Evolutionary conservation across 1,284 basidiomycete species (phyloP), one percentile per base, ranked within the genome.

Genomic region (Pholiota adiposa): DNA sequence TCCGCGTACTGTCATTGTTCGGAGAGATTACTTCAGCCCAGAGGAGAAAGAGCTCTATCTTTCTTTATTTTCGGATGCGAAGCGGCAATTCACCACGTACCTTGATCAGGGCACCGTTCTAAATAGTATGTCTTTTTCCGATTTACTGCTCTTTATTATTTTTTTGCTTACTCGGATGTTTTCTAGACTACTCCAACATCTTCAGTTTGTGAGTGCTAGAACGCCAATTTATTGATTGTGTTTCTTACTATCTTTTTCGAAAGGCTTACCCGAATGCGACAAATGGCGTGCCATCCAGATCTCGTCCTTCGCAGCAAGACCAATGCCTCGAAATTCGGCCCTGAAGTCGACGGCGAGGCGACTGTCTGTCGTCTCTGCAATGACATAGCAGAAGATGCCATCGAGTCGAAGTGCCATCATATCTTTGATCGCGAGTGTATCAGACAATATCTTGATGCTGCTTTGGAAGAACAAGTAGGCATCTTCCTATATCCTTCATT

Each of bases 21-120:
- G 95, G 40, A 83, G 89, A 54, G 97, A 99, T 73, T 92, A 91
- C 73, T 99, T 99, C 80, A 97, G 94, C 64, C 93, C 94, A 0
- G 94, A 97, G 72, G 96, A 98, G 77, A 97, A 96, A 73, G 97
- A 99, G 69, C 78, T 99, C 11, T 99, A 99, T 75, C 83, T 90
- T 54, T 95, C 92, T 3, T 77, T 99, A 33, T 99, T 97, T 79
- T 90, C 92, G 3, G 94, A 96, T 67, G 96, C 95, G 8, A 96
- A 93, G 75, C 84, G 97, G 51, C 89, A 94, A 71, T 99, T 99
- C 75, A 87, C 71, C 63, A 98, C 96, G 1, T 99, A 94, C 71
- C 85, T 98, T 12, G 89, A 93, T 69, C 85, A 91, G 38, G 97
- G 97, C 58, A 98, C 97, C 0, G 83, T 98, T 23, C 75, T 97